A percentile compares a stretch with the other conserved stretches of the same genome.
These are phyloP conservation scores for Phytophthora hybrid DNA, from an alignment of 352 stramenopile species.

Conservation along the genomic window DNA sequence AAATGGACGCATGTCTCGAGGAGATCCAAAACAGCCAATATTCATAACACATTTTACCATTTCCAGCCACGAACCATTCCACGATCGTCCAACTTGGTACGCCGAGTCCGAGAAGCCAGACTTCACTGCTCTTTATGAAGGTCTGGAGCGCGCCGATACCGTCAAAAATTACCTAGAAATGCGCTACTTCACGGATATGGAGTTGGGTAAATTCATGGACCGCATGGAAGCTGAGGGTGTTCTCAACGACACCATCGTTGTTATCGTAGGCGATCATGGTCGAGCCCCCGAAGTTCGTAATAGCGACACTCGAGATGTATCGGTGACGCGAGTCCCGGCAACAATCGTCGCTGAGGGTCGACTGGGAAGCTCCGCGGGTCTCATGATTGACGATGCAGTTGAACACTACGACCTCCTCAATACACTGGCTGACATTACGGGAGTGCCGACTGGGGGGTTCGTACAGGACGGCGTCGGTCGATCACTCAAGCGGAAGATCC, in stretches of 20 bases:
- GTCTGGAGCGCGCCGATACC: not conserved
- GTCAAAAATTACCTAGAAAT: constrained; percentile 3
- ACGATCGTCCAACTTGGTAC: constrained; percentile 1
- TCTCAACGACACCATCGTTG: constrained; percentile 2
- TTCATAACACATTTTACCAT: not conserved
- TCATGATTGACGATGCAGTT: not conserved
- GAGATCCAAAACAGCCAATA: not conserved
- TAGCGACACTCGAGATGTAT: not conserved
- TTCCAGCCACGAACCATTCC: constrained; percentile 1
- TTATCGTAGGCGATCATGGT: not conserved
- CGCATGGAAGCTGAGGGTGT: not conserved
- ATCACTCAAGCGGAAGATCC: not conserved
- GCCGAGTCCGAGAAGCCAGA: not conserved
- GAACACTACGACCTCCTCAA: constrained; percentile 6
- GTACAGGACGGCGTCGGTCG: not conserved
- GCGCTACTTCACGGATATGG: constrained; percentile 4
- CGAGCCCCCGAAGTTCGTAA: not conserved
- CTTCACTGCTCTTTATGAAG: constrained; percentile 3
- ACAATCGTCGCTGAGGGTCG: not conserved
- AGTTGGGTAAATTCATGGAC: constrained; percentile 1
- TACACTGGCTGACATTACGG: not conserved
- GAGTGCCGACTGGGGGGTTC: not conserved
- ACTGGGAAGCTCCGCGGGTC: not conserved
- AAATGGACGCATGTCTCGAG: not conserved
- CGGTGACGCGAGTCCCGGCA: not conserved